Evolutionary conservation across 306 rosid genomes (phyloP), one percentile per base, ranked within the genome.

Genomic region (Sechiopsis laciniata): DNA sequence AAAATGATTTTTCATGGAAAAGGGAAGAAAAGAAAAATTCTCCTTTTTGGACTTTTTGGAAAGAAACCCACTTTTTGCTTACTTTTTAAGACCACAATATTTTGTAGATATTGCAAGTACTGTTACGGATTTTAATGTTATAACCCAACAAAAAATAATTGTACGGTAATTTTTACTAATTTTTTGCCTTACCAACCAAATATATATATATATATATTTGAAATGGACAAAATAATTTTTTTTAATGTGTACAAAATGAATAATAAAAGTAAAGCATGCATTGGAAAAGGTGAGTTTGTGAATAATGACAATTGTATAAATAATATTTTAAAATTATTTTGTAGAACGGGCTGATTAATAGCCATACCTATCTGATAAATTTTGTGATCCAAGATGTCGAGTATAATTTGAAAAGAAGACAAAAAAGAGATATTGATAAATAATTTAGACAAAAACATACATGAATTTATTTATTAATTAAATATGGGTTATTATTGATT

Each of bases 11-110:
- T 45, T 57, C 3, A 40, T 55, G 21, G 21, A 55, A 55, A 55
- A 17, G 7, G 15, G 22, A 21, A 21, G 62, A 64, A 67, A 75
- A 82, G 76, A 57, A 55, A 55, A 55, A 0, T 17, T 55, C 60
- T 55, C 13, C 24, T 55, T 55, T 55, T 17, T 55, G 26, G 24
- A 55, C 24, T 55, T 55, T 55, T 17, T 55, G 60, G 12, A 55
- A 55, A 55, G 26, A 19, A 55, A 55, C 13, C 24, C 11, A 19
- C 24, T 19, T 19, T 19, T 56, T 56, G 61, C 22, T 8, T 8
- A 56, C 61, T 20, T 56, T 56, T 56, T 20, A 8, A 56, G 62
- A 56, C 15, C 62, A 20, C 15, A 10, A 20, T 20, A 56, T 20
- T 10, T 20, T 2, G 15, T 0, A 11, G 59, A 19, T 55, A 8